Evolutionary conservation across 2,329 filamentous ascomycete species (phyloP), one percentile per base, ranked within the genome.

Genomic region (Paraphoma sp.): DNA sequence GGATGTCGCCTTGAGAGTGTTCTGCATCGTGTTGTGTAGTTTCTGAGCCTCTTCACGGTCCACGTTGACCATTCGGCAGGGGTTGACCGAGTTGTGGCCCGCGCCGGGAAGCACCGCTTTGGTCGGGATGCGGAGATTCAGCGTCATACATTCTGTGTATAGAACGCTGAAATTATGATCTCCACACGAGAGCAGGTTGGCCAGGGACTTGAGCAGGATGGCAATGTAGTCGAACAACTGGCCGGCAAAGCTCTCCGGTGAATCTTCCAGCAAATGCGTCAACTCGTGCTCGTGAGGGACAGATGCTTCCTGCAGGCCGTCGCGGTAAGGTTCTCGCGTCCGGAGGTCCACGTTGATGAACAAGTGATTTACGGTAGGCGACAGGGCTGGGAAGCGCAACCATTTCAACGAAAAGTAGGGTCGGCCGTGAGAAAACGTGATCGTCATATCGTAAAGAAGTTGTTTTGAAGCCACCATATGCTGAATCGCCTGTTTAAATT

Each of bases 181-280:
- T 4, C 64, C 68, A 11, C 61, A 43, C 6, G 58, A 60, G 8
- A 71, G 60, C 1, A 73, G 57, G 16, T 65, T 68, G 6, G 69
- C 69, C 0, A 72, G 52, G 1, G 68, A 63, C 48, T 71, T 71
- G 17, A 73, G 59, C 10, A 73, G 56, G 17, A 72, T 71, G 3
- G 69, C 67, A 42, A 71, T 66, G 56, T 73, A 73, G 42, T 72
- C 67, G 54, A 73, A 73, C 3, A 73, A 54, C 33, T 71, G 68
- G 36, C 60, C 59, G 1, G 69, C 70, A 45, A 73, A 72, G 43
- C 63, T 69, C 18, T 67, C 52, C 0, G 67, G 63, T 6, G 62
- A 56, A 45, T 73, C 62, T 33, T 70, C 69, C 5, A 72, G 53
- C 10, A 73, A 51, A 47, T 68, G 62, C 7, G 57, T 60, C 18